phyloP scores from a whole-genome alignment of 2,329 filamentous ascomycete genomes.

The Venturia effusa region DNA sequence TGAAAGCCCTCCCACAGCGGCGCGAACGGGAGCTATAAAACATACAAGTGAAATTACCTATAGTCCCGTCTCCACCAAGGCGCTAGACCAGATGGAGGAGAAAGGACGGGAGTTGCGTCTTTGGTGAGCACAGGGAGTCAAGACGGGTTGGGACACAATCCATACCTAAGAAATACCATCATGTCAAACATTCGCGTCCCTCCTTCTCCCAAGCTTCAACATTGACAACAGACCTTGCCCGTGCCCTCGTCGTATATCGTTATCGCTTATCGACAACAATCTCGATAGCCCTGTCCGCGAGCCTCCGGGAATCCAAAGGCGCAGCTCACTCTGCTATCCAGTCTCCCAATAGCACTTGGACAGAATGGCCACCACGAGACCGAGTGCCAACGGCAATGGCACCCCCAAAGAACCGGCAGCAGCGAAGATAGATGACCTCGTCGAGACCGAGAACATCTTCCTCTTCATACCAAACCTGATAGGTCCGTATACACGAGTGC shows the following conservation, averaged over 20 bases:
- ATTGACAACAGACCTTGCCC: not conserved
- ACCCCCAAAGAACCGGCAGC: conserved; percentile 16
- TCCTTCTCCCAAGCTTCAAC: not conserved
- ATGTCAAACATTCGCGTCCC: not conserved
- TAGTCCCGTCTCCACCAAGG: not conserved
- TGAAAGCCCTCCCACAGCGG: not conserved
- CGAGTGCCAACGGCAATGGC: conserved; percentile 19
- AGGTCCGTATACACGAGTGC: conserved; percentile 26
- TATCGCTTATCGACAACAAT: conserved; percentile 5
- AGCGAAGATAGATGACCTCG: conserved; percentile 6
- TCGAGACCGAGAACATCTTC: conserved; percentile 41
- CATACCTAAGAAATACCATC: not conserved
- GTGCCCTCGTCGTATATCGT: not conserved
- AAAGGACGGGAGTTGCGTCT: not conserved
- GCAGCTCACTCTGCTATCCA: not conserved
- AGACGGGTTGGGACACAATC: no score
- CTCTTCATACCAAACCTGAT: conserved; percentile 43
- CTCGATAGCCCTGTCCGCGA: not conserved
- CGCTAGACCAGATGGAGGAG: not conserved
- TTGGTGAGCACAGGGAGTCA: no score
- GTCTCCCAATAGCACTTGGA: not conserved
- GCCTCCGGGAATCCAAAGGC: not conserved
- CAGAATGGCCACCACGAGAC: conserved; percentile 9
- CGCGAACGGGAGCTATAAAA: not conserved
- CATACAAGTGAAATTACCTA: not conserved